phyloP scores from a whole-genome alignment of 2,329 filamentous ascomycete genomes.

The Nemania serpens region DNA sequence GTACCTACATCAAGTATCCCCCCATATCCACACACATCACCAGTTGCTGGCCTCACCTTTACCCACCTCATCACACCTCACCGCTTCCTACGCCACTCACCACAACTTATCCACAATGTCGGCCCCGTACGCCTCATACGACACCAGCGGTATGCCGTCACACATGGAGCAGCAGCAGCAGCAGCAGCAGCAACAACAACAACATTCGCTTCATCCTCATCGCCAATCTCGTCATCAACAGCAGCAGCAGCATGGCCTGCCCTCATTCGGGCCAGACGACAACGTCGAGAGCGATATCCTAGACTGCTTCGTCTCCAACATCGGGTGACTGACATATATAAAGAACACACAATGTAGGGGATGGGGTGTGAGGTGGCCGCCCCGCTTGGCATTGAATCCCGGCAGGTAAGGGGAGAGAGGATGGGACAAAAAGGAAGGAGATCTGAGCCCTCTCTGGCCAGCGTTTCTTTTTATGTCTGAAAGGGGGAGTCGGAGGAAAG shows the following conservation, averaged over 20 bases:
- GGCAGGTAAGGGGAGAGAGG: too few species aligned
- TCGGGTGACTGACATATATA: constrained; percentile 13
- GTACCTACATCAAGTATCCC: constrained; percentile 23
- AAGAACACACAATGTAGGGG: not conserved
- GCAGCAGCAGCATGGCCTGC: constrained; percentile 7
- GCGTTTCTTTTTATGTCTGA: not conserved
- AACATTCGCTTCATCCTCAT: not conserved
- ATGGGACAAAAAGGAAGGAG: not conserved
- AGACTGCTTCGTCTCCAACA: constrained; percentile 28
- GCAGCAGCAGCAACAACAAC: constrained; percentile 4
- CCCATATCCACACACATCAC: constrained; percentile 24
- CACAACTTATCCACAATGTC: constrained; percentile 18
- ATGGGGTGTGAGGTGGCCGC: too few species aligned
- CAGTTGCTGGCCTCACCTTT: constrained; percentile 18
- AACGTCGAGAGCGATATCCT: constrained; percentile 20
- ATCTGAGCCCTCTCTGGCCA: too few species aligned
- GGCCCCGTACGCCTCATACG: constrained; percentile 19
- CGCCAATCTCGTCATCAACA: not conserved
- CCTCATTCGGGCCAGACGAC: constrained; percentile 12
- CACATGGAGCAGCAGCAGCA: constrained; percentile 21
- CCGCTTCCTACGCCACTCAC: constrained; percentile 17
- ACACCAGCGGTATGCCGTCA: constrained; percentile 12
- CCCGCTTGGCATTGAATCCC: too few species aligned
- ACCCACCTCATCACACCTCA: constrained; percentile 22
- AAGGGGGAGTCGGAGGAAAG: not conserved